Evolutionary conservation across 495 filamentous ascomycete genomes (phyloP), one percentile per base, ranked within the genome.

Genomic region (Corynascus novoguineensis): DNA sequence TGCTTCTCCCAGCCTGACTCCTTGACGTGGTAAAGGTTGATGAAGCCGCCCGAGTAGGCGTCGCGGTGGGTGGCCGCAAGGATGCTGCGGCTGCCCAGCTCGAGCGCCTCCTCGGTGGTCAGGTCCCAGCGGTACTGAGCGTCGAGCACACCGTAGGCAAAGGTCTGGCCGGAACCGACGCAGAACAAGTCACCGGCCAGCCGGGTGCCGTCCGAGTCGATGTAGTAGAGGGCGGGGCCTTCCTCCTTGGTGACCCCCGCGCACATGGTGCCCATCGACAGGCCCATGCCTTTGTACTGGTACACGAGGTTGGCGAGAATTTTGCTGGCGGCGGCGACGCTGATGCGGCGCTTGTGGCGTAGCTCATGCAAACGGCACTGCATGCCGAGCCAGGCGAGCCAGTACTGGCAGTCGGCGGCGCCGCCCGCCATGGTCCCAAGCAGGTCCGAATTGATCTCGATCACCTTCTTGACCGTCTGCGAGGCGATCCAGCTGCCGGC

Each of bases 401-500:
- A 98, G 80, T 96, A 97, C 84, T 97, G 93, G 77, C 93, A 98
- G 77, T 98, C 93, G 67, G 93, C 93, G 66, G 93, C 93, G 76
- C 95, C 95, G 70, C 93, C 93, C 58, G 93, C 93, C 93, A 98
- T 97, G 58, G 93, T 98, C 42, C 95, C 93, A 63, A 98, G 74
- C 72, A 97, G 82, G 75, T 87, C 80, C 76, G 83, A 83, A 83
- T 85, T 95, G 78, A 90, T 95, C 81, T 85, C 89, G 64, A 98
- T 97, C 50, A 98, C 92, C 78, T 98, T 98, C 86, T 97, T 98
- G 55, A 98, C 93, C 51, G 93, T 98, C 80, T 98, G 93, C 73
- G 86, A 91, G 52, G 93, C 95, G 74, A 98, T 98, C 93, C 93
- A 98, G 80, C 90, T 91, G 62, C 93, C 93, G 28, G 92, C 91